phyloP scores from a whole-genome alignment of 495 filamentous ascomycete species.

The Penicillium waksmanii region DNA sequence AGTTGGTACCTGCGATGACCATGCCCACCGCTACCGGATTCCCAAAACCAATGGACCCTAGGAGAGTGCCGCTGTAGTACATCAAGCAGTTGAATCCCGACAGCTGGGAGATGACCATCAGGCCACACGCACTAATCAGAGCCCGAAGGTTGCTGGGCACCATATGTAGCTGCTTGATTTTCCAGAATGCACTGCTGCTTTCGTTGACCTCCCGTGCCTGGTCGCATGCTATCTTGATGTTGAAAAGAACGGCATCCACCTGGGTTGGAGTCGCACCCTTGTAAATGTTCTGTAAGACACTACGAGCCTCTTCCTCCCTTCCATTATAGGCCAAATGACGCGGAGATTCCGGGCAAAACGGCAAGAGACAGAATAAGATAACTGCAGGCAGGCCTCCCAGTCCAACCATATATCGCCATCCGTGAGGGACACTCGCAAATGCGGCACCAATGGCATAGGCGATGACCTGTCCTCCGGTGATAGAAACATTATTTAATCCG shows the following conservation, averaged over 20 bases:
- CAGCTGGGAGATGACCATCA: slow-evolving; percentile 54
- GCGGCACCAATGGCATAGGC: slow-evolving; percentile 57
- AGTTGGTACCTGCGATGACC: slow-evolving; percentile 56
- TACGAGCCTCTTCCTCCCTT: slow-evolving; percentile 41
- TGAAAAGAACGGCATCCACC: slow-evolving; percentile 40
- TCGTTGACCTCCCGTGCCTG: slow-evolving; percentile 41
- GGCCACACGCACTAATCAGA: slow-evolving; percentile 51
- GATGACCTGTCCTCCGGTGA: slow-evolving; percentile 58
- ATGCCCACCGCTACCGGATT: slow-evolving; percentile 56
- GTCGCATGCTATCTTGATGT: slow-evolving; percentile 40
- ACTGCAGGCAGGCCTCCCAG: slow-evolving; percentile 54
- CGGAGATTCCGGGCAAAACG: slow-evolving; percentile 57
- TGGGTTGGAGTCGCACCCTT: slow-evolving; percentile 39
- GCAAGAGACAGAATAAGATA: slow-evolving; percentile 44
- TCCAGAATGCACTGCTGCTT: slow-evolving; percentile 35
- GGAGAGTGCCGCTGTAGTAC: slow-evolving; percentile 58
- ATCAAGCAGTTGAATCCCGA: slow-evolving; percentile 55
- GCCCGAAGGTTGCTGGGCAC: slow-evolving; percentile 53
- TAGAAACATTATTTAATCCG: slow-evolving; percentile 59
- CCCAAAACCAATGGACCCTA: slow-evolving; percentile 55
- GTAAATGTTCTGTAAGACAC: slow-evolving; percentile 44
- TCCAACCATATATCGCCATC: slow-evolving; percentile 60
- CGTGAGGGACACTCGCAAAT: slow-evolving; percentile 50
- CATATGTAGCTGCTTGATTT: slow-evolving; percentile 51
- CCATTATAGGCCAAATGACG: slow-evolving; percentile 54